Evolutionary conservation across 805 yeast genomes (phyloP).

Genomic region (Ogataea ramenticola): DNA sequence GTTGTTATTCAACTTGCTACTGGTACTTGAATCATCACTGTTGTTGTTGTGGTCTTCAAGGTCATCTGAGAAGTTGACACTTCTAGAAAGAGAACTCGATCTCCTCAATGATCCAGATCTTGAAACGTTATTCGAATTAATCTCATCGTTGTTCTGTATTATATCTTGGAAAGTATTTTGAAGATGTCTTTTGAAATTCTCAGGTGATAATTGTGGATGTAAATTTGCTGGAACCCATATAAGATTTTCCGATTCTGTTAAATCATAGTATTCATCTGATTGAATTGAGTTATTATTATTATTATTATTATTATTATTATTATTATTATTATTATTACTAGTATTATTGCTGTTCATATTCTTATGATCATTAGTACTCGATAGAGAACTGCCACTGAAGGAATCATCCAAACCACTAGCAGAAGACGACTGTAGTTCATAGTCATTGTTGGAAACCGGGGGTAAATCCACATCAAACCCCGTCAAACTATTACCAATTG

Average conservation of each 20-base stretch:
- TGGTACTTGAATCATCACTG: no score
- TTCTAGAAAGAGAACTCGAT: conserved; percentile 17
- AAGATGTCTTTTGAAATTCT: conserved; percentile 65
- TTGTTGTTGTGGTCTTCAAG: conserved; percentile 4
- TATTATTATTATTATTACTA: neutral
- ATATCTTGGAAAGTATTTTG: conserved; percentile 49
- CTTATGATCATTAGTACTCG: neutral
- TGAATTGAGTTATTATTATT: neutral
- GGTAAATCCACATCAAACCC: conserved; percentile 67
- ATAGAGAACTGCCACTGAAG: no score
- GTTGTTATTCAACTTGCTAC: no score
- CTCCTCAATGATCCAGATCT: conserved; percentile 11
- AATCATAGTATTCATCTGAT: conserved; percentile 8
- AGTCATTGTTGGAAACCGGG: conserved; percentile 14
- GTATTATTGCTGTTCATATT: neutral
- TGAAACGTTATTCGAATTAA: neutral
- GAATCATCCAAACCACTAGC: neutral
- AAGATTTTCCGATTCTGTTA: conserved; percentile 37
- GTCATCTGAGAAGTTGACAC: conserved; percentile 5
- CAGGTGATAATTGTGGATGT: conserved; percentile 95
- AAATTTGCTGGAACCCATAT: conserved; percentile 95
- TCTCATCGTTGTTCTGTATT: neutral
- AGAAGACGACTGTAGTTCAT: conserved; percentile 8
- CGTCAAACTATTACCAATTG: conserved; percentile 54
- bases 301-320: conserved; percentile 3